These are phyloP conservation scores for Myxozyma sirexii DNA, from an alignment of 805 yeast genomes.

Conservation along the genomic window DNA sequence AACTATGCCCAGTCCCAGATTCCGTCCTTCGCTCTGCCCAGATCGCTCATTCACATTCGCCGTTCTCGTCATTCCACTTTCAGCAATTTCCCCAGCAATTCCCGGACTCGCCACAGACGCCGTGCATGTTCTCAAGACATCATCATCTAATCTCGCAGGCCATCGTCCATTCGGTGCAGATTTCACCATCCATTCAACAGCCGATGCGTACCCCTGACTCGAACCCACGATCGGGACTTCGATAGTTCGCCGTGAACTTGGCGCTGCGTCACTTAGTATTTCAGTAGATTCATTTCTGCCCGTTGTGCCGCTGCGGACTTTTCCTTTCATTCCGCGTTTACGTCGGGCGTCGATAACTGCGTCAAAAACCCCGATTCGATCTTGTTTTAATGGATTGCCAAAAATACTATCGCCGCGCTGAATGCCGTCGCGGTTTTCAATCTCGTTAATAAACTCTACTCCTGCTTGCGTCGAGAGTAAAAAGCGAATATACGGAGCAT, in stretches of 20 bases:
- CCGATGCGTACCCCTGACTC: conserved; percentile 14
- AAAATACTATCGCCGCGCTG: background rate
- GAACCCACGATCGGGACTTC: conserved; percentile 7
- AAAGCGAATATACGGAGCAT: conserved; percentile 23
- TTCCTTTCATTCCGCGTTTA: conserved; percentile 4
- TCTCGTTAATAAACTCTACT: conserved; percentile 30
- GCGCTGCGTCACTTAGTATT: conserved; percentile 5
- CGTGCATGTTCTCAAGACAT: conserved; percentile 13
- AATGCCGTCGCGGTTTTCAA: background rate
- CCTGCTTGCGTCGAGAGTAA: conserved; percentile 31
- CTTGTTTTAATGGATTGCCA: background rate
- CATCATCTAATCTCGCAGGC: conserved; percentile 27
- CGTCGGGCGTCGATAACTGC: conserved; percentile 5
- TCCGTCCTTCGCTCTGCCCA: background rate
- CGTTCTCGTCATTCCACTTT: background rate
- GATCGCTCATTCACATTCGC: background rate
- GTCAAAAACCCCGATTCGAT: background rate
- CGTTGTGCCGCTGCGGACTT: background rate
- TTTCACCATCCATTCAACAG: conserved; percentile 6
- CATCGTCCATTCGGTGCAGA: conserved; percentile 19
- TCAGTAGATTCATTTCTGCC: conserved; percentile 13
- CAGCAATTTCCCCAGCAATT: background rate
- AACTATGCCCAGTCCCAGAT: conserved; percentile 5
- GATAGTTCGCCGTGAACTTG: conserved; percentile 1
- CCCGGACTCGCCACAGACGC: background rate